These are phyloP conservation scores for Tetrahymena thermophila DNA, from an alignment of 73 alveolate species.

Conservation along the genomic window DNA sequence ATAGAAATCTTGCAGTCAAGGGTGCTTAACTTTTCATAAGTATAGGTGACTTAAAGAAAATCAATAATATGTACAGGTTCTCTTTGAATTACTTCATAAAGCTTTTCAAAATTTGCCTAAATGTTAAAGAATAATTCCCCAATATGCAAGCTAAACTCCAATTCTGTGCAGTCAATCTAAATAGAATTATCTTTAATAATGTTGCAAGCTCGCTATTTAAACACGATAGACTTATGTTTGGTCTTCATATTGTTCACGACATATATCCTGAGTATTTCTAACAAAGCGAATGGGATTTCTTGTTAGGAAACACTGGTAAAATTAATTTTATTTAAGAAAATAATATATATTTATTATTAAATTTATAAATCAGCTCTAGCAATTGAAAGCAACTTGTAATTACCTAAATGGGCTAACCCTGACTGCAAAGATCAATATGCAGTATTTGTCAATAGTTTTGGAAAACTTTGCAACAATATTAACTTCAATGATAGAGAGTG, in stretches of 20 bases:
- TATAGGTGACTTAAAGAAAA: slow-evolving; percentile 85
- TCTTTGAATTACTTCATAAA: slow-evolving; percentile 92
- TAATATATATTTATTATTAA: neutral
- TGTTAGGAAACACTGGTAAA: slow-evolving; percentile 76
- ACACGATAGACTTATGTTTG: slow-evolving; percentile 96
- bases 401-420: slow-evolving; percentile 92
- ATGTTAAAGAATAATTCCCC: slow-evolving; percentile 62
- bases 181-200: slow-evolving; percentile 41
- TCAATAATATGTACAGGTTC: slow-evolving; percentile 99
- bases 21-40: slow-evolving; percentile 96
- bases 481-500: slow-evolving; percentile 65
- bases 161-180: slow-evolving; percentile 21
- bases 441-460: slow-evolving; percentile 77
- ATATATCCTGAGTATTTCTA: slow-evolving; percentile 80
- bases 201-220: slow-evolving; percentile 94
- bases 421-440: slow-evolving; percentile 90
- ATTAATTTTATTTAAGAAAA: neutral
- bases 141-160: slow-evolving; percentile 76
- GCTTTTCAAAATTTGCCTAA: slow-evolving; percentile 88
- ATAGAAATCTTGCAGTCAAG: slow-evolving; percentile 86
- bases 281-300: slow-evolving; percentile 96
- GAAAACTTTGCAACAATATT: slow-evolving; percentile 51
- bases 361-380: neutral
- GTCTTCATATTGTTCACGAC: slow-evolving; percentile 90
- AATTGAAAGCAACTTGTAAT: neutral